phyloP scores from a whole-genome alignment of 805 yeast species.

The Lachancea fermentati region DNA sequence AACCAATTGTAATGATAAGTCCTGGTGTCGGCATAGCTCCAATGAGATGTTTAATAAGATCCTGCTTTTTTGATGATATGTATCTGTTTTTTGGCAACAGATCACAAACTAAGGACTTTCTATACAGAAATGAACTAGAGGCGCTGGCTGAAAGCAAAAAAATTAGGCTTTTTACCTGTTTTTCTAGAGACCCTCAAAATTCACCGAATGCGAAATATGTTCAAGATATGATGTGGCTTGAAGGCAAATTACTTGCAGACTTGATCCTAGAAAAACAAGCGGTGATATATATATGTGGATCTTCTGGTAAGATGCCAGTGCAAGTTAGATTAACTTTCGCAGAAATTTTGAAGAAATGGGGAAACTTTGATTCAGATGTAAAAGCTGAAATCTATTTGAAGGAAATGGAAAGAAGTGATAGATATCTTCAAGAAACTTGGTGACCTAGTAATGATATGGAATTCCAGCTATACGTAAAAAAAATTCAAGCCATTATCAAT shows the following conservation, averaged over 20 bases:
- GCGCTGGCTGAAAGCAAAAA: conserved; percentile 29
- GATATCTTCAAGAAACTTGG: conserved; percentile 91
- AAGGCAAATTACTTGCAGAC: conserved; percentile 45
- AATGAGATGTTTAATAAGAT: conserved; percentile 61
- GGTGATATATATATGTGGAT: conserved; percentile 78
- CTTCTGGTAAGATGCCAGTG: conserved; percentile 90
- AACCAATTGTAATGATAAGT: conserved; percentile 66
- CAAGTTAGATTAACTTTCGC: conserved; percentile 78
- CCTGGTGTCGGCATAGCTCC: conserved; percentile 99
- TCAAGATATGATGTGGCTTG: conserved; percentile 60
- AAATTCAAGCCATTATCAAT: too few species aligned
- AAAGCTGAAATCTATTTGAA: conserved; percentile 47
- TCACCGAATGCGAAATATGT: conserved; percentile 57
- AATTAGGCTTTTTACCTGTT: conserved; percentile 40
- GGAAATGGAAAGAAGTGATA: conserved; percentile 54
- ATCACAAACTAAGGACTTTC: conserved; percentile 54
- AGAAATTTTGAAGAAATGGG: conserved; percentile 49
- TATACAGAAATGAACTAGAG: conserved; percentile 55
- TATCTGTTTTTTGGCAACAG: conserved; percentile 75
- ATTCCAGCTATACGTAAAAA: too few species aligned
- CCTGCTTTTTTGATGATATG: conserved; percentile 27
- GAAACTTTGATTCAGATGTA: conserved; percentile 34
- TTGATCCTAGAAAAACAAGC: conserved; percentile 52
- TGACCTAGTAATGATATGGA: conserved; percentile 25
- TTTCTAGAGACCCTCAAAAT: conserved; percentile 42